Evolutionary conservation across 345 rosid species (phyloP).

Genomic region (Turnera subulata): DNA sequence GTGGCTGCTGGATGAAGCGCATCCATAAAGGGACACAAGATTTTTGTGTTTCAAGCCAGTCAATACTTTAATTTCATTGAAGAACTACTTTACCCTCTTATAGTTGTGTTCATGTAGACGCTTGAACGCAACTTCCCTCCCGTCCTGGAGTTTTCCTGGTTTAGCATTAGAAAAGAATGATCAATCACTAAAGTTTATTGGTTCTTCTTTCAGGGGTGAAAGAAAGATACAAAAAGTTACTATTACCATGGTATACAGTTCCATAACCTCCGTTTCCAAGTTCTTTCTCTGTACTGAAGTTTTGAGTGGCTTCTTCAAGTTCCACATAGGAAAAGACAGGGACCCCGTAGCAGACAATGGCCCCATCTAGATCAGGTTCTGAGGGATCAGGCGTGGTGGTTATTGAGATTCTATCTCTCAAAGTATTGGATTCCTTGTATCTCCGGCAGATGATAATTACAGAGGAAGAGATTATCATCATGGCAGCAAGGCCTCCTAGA

Average conservation of each 20-base stretch:
- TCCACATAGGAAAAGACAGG: constrained; percentile 10
- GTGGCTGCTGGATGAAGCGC: constrained; percentile 18
- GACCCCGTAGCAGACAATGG: constrained; percentile 2
- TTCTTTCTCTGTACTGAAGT: not conserved
- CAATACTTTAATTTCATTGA: constrained; percentile 26
- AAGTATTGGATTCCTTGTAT: constrained; percentile 13
- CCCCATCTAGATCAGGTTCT: constrained; percentile 35
- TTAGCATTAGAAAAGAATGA: not conserved
- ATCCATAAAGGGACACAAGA: constrained; percentile 26
- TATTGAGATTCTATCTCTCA: constrained; percentile 19
- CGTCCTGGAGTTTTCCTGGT: constrained; percentile 26
- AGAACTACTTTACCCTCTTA: constrained; percentile 21
- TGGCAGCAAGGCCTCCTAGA: constrained; percentile 30
- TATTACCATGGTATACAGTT: constrained; percentile 10
- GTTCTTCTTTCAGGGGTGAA: not conserved
- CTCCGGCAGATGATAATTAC: constrained; percentile 1
- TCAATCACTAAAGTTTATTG: not conserved
- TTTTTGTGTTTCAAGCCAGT: constrained; percentile 22
- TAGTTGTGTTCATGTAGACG: constrained; percentile 24
- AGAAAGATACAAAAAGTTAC: not conserved
- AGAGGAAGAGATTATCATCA: constrained; percentile 19
- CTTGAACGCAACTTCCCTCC: constrained; percentile 28
- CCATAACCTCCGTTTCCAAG: constrained; percentile 18
- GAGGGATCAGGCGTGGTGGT: constrained; percentile 18
- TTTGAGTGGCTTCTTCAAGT: constrained; percentile 16